phyloP scores from a whole-genome alignment of 305 asterid species.

The Solanum hybrid region DNA sequence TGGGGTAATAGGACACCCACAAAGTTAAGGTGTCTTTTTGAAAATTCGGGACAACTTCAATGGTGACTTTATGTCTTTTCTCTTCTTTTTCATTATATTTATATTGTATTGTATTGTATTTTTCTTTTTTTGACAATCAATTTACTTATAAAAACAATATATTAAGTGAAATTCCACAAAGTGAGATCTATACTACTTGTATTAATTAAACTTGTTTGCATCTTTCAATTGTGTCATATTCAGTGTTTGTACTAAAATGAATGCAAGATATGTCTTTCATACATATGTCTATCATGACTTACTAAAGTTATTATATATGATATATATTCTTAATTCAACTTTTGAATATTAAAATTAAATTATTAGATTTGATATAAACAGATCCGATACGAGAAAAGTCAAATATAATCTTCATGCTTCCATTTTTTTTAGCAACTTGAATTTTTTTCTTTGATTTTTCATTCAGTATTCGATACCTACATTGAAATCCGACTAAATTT shows the following conservation, averaged over 20 bases:
- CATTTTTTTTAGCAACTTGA: background rate
- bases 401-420: background rate
- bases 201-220: too few species aligned
- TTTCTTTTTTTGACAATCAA: background rate
- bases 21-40: too few species aligned
- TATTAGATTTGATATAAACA: background rate
- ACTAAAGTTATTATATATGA: background rate
- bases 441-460: rapidly evolving
- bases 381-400: background rate
- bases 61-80: too few species aligned
- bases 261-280: background rate
- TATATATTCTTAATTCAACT: background rate
- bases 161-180: background rate
- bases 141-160: background rate
- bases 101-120: too few species aligned
- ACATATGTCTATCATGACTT: too few species aligned
- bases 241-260: background rate
- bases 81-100: background rate
- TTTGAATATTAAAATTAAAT: background rate
- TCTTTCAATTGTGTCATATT: background rate
- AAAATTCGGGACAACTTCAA: too few species aligned
- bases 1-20: too few species aligned
- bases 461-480: rapidly evolving
- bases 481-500: too few species aligned
- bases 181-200: rapidly evolving